Evolutionary conservation across 140 eudicot species (phyloP).

Genomic region (Senecio squalidus): DNA sequence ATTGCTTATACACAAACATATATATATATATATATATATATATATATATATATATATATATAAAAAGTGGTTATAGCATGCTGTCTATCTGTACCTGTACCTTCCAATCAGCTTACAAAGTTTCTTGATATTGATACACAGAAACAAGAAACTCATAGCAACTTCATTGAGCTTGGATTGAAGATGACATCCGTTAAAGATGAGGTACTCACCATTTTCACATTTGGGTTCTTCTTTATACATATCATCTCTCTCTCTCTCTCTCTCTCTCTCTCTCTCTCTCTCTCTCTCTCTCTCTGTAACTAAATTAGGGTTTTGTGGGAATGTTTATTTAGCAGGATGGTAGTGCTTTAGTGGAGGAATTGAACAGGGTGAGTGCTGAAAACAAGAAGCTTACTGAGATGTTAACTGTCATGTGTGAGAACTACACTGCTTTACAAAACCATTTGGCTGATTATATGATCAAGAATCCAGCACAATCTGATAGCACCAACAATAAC

Average conservation of each 20-base stretch:
- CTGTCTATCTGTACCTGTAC: too few relatives aligned
- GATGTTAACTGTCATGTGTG: slow-evolving; percentile 58
- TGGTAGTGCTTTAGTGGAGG: slow-evolving; percentile 47
- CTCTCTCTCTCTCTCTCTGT: neutral
- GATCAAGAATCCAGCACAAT: slow-evolving; percentile 34
- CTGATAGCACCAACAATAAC: slow-evolving; percentile 15
- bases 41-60: neutral
- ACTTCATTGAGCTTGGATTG: slow-evolving; percentile 52
- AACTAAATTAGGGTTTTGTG: neutral
- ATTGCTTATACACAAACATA: too few relatives aligned
- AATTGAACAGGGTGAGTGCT: slow-evolving; percentile 56
- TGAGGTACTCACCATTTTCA: slow-evolving; percentile 40
- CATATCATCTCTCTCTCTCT: neutral
- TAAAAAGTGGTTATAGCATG: too few relatives aligned
- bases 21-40: neutral
- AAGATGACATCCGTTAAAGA: slow-evolving; percentile 39
- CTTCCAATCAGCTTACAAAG: slow-evolving; percentile 19
- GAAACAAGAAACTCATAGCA: slow-evolving; percentile 56
- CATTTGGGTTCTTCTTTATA: neutral
- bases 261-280: neutral
- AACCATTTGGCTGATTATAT: slow-evolving; percentile 53
- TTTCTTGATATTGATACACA: slow-evolving; percentile 21
- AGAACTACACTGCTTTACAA: slow-evolving; percentile 59
- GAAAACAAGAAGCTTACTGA: slow-evolving; percentile 82
- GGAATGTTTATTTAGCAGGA: slow-evolving; percentile 21